Evolutionary conservation across 2,329 filamentous ascomycete genomes (phyloP).

Genomic region (Botrytis pseudocinerea): DNA sequence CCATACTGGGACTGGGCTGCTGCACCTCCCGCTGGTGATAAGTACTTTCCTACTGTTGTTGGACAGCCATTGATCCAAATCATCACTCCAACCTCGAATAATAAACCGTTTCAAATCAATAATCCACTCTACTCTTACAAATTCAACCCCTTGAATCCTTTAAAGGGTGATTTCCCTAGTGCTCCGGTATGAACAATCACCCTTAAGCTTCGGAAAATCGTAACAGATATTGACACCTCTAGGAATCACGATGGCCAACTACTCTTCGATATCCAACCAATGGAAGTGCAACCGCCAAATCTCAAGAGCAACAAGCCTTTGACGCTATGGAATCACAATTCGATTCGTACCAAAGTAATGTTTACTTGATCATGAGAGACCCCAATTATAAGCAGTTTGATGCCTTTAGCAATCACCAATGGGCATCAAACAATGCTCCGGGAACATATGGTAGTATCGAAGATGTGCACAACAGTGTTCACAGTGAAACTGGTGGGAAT

Average conservation of each 20-base stretch:
- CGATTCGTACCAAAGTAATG: slow-evolving; percentile 30
- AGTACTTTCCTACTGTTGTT: slow-evolving; percentile 46
- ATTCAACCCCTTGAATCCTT: slow-evolving; percentile 56
- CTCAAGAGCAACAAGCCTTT: slow-evolving; percentile 31
- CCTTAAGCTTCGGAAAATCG: background rate
- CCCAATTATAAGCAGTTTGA: slow-evolving; percentile 66
- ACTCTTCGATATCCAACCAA: slow-evolving; percentile 35
- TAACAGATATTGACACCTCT: background rate
- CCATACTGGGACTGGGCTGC: slow-evolving; percentile 54
- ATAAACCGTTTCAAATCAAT: slow-evolving; percentile 58
- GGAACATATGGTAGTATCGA: slow-evolving; percentile 47
- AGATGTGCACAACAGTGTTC: slow-evolving; percentile 62
- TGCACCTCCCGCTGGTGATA: slow-evolving; percentile 39
- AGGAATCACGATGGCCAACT: slow-evolving; percentile 31
- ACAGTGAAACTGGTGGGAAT: slow-evolving; percentile 53
- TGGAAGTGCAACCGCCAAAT: slow-evolving; percentile 28
- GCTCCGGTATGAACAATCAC: slow-evolving; percentile 23
- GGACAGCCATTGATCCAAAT: slow-evolving; percentile 30
- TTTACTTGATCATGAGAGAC: slow-evolving; percentile 35
- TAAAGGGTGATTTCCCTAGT: slow-evolving; percentile 28
- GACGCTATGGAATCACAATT: slow-evolving; percentile 33
- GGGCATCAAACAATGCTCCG: slow-evolving; percentile 43
- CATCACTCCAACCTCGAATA: slow-evolving; percentile 39
- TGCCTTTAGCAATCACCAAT: slow-evolving; percentile 68
- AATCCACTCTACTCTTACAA: slow-evolving; percentile 64